Evolutionary conservation across 768 basidiomycete genomes (phyloP).

Genomic region (Exidia glandulosa): DNA sequence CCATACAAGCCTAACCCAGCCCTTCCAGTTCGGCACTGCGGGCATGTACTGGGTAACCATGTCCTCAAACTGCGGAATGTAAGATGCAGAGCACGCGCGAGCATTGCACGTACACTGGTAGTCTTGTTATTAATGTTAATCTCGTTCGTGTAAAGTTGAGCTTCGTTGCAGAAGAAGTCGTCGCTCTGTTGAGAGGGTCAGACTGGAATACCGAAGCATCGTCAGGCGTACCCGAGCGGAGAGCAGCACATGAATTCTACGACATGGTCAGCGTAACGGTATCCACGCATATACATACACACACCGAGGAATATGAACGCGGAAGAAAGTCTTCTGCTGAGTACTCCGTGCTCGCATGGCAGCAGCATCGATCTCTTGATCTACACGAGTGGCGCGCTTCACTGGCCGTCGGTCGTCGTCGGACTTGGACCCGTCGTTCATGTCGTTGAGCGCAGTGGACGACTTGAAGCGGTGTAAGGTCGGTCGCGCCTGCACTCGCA

Average conservation of each 20-base stretch:
- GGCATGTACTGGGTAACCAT: slow-evolving; percentile 71
- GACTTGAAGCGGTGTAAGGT: neutral
- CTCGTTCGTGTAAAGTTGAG: slow-evolving; percentile 66
- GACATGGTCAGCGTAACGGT: neutral
- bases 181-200: slow-evolving; percentile 32
- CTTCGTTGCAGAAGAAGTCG: slow-evolving; percentile 75
- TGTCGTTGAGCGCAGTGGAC: neutral
- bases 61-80: slow-evolving; percentile 53
- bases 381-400: neutral
- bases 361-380: neutral
- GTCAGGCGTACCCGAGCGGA: neutral
- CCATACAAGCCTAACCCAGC: slow-evolving; percentile 77
- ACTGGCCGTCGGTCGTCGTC: neutral
- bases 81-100: slow-evolving; percentile 3
- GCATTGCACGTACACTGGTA: slow-evolving; percentile 50
- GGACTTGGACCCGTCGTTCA: neutral
- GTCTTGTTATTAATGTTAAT: slow-evolving; percentile 77
- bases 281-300: neutral
- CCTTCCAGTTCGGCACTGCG: slow-evolving; percentile 65
- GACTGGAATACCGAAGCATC: neutral
- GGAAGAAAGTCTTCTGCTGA: neutral
- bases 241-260: neutral
- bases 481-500: neutral
- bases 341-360: neutral
- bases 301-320: neutral